phyloP scores from a whole-genome alignment of 768 basidiomycete genomes.

The Artomyces pyxidatus region DNA sequence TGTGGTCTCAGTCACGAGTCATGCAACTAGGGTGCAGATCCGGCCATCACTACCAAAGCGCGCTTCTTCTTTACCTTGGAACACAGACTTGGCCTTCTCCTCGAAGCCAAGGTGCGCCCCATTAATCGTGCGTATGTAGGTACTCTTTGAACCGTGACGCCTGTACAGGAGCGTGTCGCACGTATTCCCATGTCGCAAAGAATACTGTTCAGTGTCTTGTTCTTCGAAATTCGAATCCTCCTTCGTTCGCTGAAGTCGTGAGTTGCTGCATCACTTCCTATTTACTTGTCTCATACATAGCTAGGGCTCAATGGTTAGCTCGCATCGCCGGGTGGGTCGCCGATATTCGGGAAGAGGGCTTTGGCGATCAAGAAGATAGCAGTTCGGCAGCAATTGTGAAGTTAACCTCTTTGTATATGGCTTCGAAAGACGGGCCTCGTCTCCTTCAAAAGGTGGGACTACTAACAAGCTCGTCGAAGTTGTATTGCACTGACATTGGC shows the following conservation, averaged over 20 bases:
- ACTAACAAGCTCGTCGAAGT: not conserved
- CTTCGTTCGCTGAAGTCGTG: slow-evolving; percentile 60
- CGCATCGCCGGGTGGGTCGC: slow-evolving; percentile 38
- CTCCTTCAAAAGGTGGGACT: slow-evolving; percentile 6
- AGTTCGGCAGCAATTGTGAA: not conserved
- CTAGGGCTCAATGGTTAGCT: slow-evolving; percentile 40
- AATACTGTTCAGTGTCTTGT: slow-evolving; percentile 49
- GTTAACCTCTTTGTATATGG: slow-evolving; percentile 3
- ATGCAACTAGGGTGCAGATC: not conserved
- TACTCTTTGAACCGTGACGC: not conserved
- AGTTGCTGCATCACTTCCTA: slow-evolving; percentile 12
- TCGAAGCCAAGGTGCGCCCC: slow-evolving; percentile 6
- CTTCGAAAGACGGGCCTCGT: slow-evolving; percentile 6
- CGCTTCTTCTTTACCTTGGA: slow-evolving; percentile 15
- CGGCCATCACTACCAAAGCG: slow-evolving; percentile 5
- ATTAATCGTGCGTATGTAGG: not conserved
- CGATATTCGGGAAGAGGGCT: slow-evolving; percentile 15
- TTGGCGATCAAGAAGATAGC: not conserved
- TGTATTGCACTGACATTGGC: not conserved
- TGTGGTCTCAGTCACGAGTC: not conserved
- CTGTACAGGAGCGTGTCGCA: slow-evolving; percentile 42
- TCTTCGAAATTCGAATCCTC: slow-evolving; percentile 55
- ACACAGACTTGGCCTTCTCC: slow-evolving; percentile 9
- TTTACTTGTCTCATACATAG: slow-evolving; percentile 1
- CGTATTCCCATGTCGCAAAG: slow-evolving; percentile 50